Evolutionary conservation across 441 rosid species (phyloP), one percentile per base, ranked within the genome.

Genomic region (Euphorbia schlechtendalii): DNA sequence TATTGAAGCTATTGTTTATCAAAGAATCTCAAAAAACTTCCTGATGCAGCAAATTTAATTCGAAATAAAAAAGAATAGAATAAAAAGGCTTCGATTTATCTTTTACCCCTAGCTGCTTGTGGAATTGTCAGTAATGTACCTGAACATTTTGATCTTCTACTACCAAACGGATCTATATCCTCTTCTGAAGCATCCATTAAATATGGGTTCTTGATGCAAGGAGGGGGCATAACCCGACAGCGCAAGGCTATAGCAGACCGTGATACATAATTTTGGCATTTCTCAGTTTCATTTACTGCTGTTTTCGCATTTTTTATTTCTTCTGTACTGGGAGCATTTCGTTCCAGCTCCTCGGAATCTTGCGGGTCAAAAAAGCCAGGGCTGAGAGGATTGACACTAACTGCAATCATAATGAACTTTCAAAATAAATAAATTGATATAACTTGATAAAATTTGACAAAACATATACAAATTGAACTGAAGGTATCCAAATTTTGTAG

Each of bases 201-300:
- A 74, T 86, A 94, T 20, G 99, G 99, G 71, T 91, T 94, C 77
- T 80, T n/a, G n/a, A n/a, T n/a, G n/a, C n/a, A n/a, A n/a, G n/a
- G n/a, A n/a, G n/a, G n/a, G n/a, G n/a, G n/a, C 83, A 84, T 81
- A 74, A 80, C 94, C 43, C 89, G 84, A 43, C 88, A 94, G 48
- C 98, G 83, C 59, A 91, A 80, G 61, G 93, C 88, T 72, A 94
- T 81, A 27, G 96, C 99, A 71, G 93, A 83, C 56, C 78, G 85
- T 52, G 99, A 82, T 43, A 94, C 86, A 76, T 86, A 90, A 82
- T 69, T 81, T 66, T 75, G 84, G 40, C 53, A 40, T 68, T 76
- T 85, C 69, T 79, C 76, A 22, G 57, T 49, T 66, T 64, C 83
- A 40, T 46, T 41, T 46, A 57, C 45, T 55, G 61, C 45, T 62